These are phyloP conservation scores for Ziziphus jujuba DNA, from an alignment of 306 rosid genomes.

Conservation along the genomic window DNA sequence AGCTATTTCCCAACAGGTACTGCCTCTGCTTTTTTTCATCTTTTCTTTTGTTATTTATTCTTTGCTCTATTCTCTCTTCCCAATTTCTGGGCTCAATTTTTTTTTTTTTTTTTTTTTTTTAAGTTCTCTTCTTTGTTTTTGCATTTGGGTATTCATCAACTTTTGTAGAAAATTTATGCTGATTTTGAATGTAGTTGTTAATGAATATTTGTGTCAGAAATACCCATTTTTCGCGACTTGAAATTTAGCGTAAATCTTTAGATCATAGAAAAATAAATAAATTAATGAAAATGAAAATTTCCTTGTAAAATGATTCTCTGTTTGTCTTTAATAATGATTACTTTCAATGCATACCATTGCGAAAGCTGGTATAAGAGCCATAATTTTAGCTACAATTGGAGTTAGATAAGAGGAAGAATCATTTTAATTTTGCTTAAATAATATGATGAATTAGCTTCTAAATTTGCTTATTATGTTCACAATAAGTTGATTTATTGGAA, in stretches of 20 bases:
- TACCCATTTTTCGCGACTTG: not conserved
- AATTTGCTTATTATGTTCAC: too few species aligned
- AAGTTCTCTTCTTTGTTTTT: not conserved
- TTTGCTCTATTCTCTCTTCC: not conserved
- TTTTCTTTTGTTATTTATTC: not conserved
- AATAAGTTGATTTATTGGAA: too few species aligned
- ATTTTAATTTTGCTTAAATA: too few species aligned
- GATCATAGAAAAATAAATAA: not conserved
- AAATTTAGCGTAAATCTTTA: not conserved
- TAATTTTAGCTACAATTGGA: too few species aligned
- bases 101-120: too few species aligned
- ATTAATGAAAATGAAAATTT: too few species aligned
- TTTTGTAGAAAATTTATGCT: not conserved
- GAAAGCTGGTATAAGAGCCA: too few species aligned
- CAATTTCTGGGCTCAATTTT: not conserved
- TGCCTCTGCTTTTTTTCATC: not conserved
- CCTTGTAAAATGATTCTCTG: too few species aligned
- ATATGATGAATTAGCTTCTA: too few species aligned
- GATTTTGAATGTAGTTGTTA: not conserved
- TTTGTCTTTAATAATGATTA: too few species aligned
- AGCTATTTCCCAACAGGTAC: conserved; percentile 68
- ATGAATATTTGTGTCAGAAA: not conserved
- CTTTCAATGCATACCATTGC: too few species aligned
- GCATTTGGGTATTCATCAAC: conserved; percentile 1
- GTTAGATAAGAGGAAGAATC: too few species aligned